Base-by-base conservation (phyloP, 352 stramenopile genomes). In the Phytophthora palmivora region DNA sequence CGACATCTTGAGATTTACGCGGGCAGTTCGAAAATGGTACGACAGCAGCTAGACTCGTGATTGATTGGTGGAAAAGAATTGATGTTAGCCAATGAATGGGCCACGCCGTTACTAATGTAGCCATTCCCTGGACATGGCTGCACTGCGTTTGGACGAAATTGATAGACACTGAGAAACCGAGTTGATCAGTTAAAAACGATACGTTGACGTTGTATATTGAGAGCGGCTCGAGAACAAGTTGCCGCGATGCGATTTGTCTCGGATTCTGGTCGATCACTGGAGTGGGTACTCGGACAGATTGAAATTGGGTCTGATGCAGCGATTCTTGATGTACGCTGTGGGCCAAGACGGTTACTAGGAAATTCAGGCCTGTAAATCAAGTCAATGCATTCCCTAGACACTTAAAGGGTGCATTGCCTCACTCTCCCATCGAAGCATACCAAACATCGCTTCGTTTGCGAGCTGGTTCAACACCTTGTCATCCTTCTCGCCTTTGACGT, bases 391-490 rank as follows among this genome's bases (percentile, higher is more conserved):
- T 34, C 18, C 18, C 49, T 88, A 91, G 32, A 91, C 80, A 51
- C 81, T 93, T 2, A 93, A 67, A 22, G 84, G 84, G 50, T 91
- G 80, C 82, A 92, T 90, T 5, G 86, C 84, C 57, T 94, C 84
- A 47, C 86, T 94, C 65, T 94, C 86, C 86, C 84, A 94, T 67
- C 86, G 77, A 47, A 94, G 69, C 78, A 92, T 91, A 24, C 82
- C 82, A 58, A 94, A 94, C 84, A 92, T 94, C 56, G 84, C 79
- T 58, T 94, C 86, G 49, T 93, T 94, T 26, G 80, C 82, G 21
- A 91, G 60, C 58, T 94, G 85, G 63, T 91, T 92, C 30, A 91
- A 61, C 52, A 94, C 77, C 73, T 91, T 92, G 72, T 92, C 85
- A 54, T 91, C 79, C 67, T 89, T 89, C 54, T 94, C 81, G 26